These are phyloP conservation scores for Debaryomyces prosopidis DNA, from an alignment of 805 yeast genomes.

Conservation along the genomic window DNA sequence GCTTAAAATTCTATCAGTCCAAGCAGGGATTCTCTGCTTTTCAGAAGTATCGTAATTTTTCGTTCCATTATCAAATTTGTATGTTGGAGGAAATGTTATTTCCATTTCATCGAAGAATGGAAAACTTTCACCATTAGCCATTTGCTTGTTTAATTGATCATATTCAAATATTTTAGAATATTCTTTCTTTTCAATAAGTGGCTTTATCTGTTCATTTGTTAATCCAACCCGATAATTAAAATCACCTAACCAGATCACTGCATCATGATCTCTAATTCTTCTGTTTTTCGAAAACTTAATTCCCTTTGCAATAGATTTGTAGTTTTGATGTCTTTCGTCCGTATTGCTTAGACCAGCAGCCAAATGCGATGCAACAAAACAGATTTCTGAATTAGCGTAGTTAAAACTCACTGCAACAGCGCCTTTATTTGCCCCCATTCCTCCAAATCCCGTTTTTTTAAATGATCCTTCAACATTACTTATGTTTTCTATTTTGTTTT, in stretches of 20 bases:
- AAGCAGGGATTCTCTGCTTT: slow-evolving; percentile 89
- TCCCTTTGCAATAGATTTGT: slow-evolving; percentile 73
- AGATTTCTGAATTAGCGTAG: slow-evolving; percentile 66
- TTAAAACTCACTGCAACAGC: slow-evolving; percentile 71
- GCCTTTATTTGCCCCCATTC: slow-evolving; percentile 82
- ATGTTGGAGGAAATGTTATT: slow-evolving; percentile 83
- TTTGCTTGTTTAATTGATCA: slow-evolving; percentile 81
- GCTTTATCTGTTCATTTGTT: slow-evolving; percentile 73
- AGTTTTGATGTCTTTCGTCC: slow-evolving; percentile 84
- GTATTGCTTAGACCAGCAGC: slow-evolving; percentile 89
- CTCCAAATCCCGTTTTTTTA: slow-evolving; percentile 93
- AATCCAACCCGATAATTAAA: slow-evolving; percentile 78
- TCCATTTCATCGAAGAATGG: slow-evolving; percentile 75
- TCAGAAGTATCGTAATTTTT: slow-evolving; percentile 83
- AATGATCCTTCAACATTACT: slow-evolving; percentile 67
- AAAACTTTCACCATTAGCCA: slow-evolving; percentile 68
- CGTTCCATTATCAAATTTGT: slow-evolving; percentile 87
- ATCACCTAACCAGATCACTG: slow-evolving; percentile 93
- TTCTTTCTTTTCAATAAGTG: slow-evolving; percentile 46
- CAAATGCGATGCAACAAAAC: slow-evolving; percentile 82
- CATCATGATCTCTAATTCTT: slow-evolving; percentile 69
- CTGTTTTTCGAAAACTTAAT: slow-evolving; percentile 59
- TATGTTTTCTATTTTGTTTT: slow-evolving; percentile 50
- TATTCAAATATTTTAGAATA: slow-evolving; percentile 53
- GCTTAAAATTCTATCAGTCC: slow-evolving; percentile 90